Evolutionary conservation across 176 grass and related monocot species (phyloP).

Genomic region (Calamus simplicifolius): DNA sequence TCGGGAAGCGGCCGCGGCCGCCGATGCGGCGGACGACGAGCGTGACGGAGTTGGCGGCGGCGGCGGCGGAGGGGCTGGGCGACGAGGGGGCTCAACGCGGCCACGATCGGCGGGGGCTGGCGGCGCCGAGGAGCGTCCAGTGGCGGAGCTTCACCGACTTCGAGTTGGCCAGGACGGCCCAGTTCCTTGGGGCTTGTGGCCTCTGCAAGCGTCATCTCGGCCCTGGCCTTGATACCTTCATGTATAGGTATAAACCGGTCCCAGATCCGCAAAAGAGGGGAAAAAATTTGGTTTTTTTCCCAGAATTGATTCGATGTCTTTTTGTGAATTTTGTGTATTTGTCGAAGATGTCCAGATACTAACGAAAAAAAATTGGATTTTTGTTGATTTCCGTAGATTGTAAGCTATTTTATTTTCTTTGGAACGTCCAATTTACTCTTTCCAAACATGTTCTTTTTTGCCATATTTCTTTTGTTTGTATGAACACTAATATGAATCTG

Average conservation of each 20-base stretch:
- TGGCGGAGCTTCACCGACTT: background rate
- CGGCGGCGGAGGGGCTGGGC: background rate
- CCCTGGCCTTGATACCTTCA: slow-evolving; percentile 1
- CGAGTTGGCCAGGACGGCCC: background rate
- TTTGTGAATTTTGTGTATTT: too few species aligned
- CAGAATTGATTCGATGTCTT: too few species aligned
- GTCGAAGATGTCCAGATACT: too few species aligned
- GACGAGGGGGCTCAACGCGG: background rate
- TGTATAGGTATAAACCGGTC: background rate
- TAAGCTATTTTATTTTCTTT: too few species aligned
- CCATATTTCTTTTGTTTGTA: too few species aligned
- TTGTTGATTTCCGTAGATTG: too few species aligned
- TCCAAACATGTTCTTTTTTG: too few species aligned
- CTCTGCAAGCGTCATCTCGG: background rate
- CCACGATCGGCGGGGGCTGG: background rate
- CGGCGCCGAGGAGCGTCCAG: background rate
- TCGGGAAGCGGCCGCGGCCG: background rate
- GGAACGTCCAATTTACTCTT: too few species aligned
- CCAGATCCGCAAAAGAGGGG: too few species aligned
- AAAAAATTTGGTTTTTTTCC: too few species aligned
- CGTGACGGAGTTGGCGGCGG: background rate
- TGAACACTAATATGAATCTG: too few species aligned
- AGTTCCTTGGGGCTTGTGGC: background rate
- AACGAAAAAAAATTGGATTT: too few species aligned
- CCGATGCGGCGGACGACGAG: background rate